These are phyloP conservation scores for Rhizopus delemar DNA, from an alignment of 371 early-diverging fungal species.

Conservation along the genomic window DNA sequence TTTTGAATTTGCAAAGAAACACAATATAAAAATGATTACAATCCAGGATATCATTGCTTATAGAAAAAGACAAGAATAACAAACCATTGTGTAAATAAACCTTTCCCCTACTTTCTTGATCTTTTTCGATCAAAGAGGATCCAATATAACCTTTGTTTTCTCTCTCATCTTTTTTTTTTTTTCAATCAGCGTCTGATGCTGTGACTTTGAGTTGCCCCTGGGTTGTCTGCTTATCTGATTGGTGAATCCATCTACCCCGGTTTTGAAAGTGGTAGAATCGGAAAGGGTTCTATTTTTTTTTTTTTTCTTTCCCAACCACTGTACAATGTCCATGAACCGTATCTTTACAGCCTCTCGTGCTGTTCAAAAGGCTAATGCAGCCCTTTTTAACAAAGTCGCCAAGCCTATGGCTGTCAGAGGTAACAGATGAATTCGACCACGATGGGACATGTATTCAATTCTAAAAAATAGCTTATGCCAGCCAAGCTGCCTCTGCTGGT, in stretches of 20 bases:
- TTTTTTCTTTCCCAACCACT: not conserved
- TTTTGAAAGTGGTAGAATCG: not conserved
- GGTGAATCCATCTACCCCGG: not conserved
- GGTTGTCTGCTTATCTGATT: not conserved
- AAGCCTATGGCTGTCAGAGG: slow-evolving; percentile 3
- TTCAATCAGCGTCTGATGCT: not conserved
- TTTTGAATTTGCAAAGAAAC: slow-evolving; percentile 76
- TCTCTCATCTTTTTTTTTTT: too few relatives aligned
- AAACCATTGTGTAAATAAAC: not conserved
- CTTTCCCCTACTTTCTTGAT: not conserved
- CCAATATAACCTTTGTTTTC: too few relatives aligned
- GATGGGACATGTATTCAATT: not conserved
- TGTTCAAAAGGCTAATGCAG: slow-evolving; percentile 1
- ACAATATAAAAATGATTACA: slow-evolving; percentile 83
- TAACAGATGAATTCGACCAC: not conserved
- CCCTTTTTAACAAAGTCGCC: not conserved
- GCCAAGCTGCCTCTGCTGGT: not conserved
- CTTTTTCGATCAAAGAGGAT: too few relatives aligned
- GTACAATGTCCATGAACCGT: not conserved
- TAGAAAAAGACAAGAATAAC: slow-evolving; percentile 21
- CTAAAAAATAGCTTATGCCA: not conserved
- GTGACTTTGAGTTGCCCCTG: not conserved
- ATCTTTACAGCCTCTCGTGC: slow-evolving; percentile 1
- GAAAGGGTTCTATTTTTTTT: not conserved
- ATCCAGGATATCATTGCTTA: slow-evolving; percentile 85